Evolutionary conservation across 2,329 filamentous ascomycete species (phyloP), one percentile per base, ranked within the genome.

Genomic region (Colletotrichum nymphaeae): DNA sequence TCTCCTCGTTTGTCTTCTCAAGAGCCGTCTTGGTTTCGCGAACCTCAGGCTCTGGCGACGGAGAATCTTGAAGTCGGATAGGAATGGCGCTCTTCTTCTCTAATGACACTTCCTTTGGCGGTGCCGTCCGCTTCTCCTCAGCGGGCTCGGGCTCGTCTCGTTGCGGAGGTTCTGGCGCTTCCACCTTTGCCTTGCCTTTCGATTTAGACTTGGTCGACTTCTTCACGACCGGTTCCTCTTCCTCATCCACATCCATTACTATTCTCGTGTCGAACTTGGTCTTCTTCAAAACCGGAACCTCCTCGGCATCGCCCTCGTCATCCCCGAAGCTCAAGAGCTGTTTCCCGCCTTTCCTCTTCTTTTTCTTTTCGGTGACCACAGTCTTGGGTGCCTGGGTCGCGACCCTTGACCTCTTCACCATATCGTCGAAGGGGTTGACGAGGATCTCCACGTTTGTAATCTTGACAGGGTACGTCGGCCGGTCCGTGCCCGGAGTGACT

Each of bases 401-500:
- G 53, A 90, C 86, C 69, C 88, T 88, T 63, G 89, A 87, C 77
- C 92, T 88, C 84, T 91, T 93, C 78, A 91, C 89, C 93, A 97
- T 95, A 78, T 94, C 93, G 62, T 93, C 90, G 74, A 96, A 97
- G 0, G 94, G 94, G 78, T 97, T 97, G 60, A 95, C 90, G 75
- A 97, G 81, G 24, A 97, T 91, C 81, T 97, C 94, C 32, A 93
- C 86, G 24, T 88, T 86, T 4, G 90, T 91, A 72, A 99, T 92
- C 81, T 92, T 95, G 46, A 95, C 90, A 0, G 96, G 93, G 81
- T 98, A 99, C 62, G 97, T 83, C 2, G 96, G 96, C 74, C 95
- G 89, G 75, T 98, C 96, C 7, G 90, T 92, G 19, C 92, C 93
- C 67, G 94, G 92, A 30, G 93, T 90, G 22, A 97, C 86, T 80